Evolutionary conservation across 176 grass and related monocot genomes (phyloP), one percentile per base, ranked within the genome.

Genomic region (Bonia amplexicaulis): DNA sequence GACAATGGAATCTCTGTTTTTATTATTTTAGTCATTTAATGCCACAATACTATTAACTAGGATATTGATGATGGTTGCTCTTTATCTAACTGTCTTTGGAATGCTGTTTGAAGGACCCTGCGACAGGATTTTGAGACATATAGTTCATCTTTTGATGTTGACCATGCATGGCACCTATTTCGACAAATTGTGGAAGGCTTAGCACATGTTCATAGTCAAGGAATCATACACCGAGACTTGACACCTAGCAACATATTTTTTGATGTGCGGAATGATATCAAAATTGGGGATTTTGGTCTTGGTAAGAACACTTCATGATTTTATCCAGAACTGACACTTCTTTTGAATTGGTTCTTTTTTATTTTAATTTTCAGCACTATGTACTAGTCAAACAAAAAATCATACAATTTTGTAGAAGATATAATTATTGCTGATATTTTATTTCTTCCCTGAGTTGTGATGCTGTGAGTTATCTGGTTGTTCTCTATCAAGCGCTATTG

Each of bases 171-270:
- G 93, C 89, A 90, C 85, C 72, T 93, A 57, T 95, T 98, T 93
- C 96, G 96, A 63, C 96, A 98, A 93, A 95, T 98, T 78, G 93
- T 98, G 80, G 96, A 98, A 92, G 96, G 96, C 64, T 72, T 98
- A 66, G 93, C 91, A 58, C 93, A 98, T 93, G 92, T 98, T 83
- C 96, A 98, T 75, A 95, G 96, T 85, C 96, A 95, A 90, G 96
- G 96, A 84, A 98, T 98, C 71, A 95, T 98, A 77, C 96, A 98
- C 88, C 85, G 93, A 47, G 96, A 98, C 81, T 86, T 98, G 89
- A 98, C 96, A 12, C 96, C 96, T 46, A 98, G 89, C 69, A 95
- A 98, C 84, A 98, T 98, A 85, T 98, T 95, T 88, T 98, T 98
- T 89, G 93, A 98, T 90, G 95, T 89, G 69, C 90, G 93, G 60